Percentiles rank a stretch among this genome's conserved stretches.
Conservation (phyloP, 257 asterid genomes). For the Lavandula angustifolia region DNA sequence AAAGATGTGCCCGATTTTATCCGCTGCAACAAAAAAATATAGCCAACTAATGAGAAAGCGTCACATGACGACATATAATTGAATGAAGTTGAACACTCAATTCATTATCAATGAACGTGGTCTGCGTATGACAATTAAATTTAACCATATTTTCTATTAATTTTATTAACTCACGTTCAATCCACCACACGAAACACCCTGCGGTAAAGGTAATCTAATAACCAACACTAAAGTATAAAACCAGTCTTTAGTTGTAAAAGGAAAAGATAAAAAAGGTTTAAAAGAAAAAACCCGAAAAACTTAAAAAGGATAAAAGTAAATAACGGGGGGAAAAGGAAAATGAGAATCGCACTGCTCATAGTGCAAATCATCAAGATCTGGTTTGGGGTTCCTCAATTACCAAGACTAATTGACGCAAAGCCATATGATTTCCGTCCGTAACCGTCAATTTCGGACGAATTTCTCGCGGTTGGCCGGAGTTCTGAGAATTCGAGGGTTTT, state of each 20-base stretch:
- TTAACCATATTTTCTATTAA: too few relatives aligned
- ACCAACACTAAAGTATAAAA: constrained; percentile 17
- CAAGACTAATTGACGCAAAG: constrained; percentile 22
- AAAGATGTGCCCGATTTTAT: too few relatives aligned
- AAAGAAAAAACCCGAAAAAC: neutral
- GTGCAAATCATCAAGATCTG: constrained; percentile 42
- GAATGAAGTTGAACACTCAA: too few relatives aligned
- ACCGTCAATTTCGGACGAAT: neutral
- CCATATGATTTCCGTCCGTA: neutral
- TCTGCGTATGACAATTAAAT: too few relatives aligned
- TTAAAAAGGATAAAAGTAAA: neutral
- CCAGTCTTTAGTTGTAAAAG: neutral
- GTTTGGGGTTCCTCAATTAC: constrained; percentile 39
- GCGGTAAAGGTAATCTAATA: too few relatives aligned
- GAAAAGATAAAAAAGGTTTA: neutral
- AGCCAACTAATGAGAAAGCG: too few relatives aligned
- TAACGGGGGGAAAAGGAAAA: neutral
- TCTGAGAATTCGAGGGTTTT: constrained; percentile 23
- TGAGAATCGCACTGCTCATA: constrained; percentile 38
- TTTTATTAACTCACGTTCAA: too few relatives aligned
- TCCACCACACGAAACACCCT: too few relatives aligned
- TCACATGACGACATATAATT: too few relatives aligned
- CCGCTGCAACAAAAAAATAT: too few relatives aligned
- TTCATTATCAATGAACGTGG: too few relatives aligned
- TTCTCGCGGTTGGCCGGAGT: constrained; percentile 22